Conservation (phyloP, 2,329 filamentous ascomycete genomes). For the Akanthomyces uredinophilus region DNA sequence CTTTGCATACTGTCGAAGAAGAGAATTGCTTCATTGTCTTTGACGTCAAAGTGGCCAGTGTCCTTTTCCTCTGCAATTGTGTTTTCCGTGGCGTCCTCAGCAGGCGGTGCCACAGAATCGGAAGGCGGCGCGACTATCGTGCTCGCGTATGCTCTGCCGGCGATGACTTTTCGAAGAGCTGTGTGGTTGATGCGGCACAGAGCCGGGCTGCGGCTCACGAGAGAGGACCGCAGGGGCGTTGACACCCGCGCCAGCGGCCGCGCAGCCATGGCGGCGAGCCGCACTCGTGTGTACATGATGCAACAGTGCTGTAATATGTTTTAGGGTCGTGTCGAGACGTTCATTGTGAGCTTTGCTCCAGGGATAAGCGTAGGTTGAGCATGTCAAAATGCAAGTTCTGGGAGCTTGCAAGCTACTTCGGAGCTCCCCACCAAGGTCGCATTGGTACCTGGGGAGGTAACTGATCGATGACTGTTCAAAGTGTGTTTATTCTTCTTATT, state of each 20-base stretch:
- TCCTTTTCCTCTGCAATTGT: constrained; percentile 53
- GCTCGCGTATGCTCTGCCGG: constrained; percentile 17
- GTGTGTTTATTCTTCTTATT: too few species aligned
- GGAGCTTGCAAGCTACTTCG: not conserved
- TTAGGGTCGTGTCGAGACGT: not conserved
- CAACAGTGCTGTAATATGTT: not conserved
- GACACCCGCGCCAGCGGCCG: constrained; percentile 11
- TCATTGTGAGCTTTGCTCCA: not conserved
- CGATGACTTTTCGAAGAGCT: not conserved
- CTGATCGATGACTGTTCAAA: too few species aligned
- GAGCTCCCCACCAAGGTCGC: not conserved
- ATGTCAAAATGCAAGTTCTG: not conserved
- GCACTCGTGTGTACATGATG: constrained; percentile 1
- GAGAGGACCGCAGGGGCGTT: not conserved
- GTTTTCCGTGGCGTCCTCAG: constrained; percentile 16
- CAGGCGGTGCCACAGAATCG: not conserved
- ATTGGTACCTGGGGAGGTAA: too few species aligned
- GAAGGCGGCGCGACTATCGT: constrained; percentile 15
- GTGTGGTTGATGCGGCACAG: not conserved
- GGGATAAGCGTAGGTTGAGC: not conserved
- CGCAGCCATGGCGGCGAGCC: constrained; percentile 3
- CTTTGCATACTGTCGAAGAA: constrained; percentile 75
- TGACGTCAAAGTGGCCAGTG: constrained; percentile 75
- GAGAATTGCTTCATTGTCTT: constrained; percentile 72
- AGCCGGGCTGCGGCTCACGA: not conserved